Evolutionary conservation across 371 early-diverging fungal species (phyloP), one percentile per base, ranked within the genome.

Genomic region (Globomyces sp.): DNA sequence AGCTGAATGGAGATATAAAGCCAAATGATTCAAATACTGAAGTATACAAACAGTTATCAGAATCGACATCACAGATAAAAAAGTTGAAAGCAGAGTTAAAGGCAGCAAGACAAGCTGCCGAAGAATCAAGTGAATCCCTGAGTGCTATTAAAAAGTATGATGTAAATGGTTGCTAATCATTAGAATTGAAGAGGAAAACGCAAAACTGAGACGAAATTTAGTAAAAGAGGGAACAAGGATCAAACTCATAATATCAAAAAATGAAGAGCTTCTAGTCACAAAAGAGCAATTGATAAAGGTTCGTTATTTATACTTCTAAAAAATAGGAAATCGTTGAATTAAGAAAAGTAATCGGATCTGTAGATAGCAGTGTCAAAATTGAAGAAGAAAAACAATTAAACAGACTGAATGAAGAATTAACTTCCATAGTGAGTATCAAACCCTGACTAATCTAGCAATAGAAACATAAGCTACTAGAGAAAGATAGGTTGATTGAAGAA

Each of bases 101-200:
- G 6, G 68, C 69, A n/a, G 44, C 58, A 2, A 52, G 45, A n/a
- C 73, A 72, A 40, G n/a, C 65, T 24, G 47, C 40, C 2, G 64
- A 67, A 58, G 67, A 60, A n/a, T 61, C 40, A 2, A 50, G 51
- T 2, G 57, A 65, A 1, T 59, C 36, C 24, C 39, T 8, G 3
- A 43, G 51, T 1, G 63, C 57, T 13, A 62, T 53, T 13, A 41
- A 51, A 10, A 44, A 52, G 65, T 69, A 60, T 57, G 24, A 24
- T 24, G 41, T 10, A 6, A 5, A 11, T 36, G 2, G 46, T 11
- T 43, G 53, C 64, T 59, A 24, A 24, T 24, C 24, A 24, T 24
- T 24, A 77, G 77, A 58, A 67, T 77, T 3, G 80, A 80, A 59
- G 58, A 67, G n/a, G 80, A 80, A 57, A 80, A 76, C 51, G 44